Evolutionary conservation across 2,329 filamentous ascomycete species (phyloP), one percentile per base, ranked within the genome.

Genomic region (Talaromyces sp.): DNA sequence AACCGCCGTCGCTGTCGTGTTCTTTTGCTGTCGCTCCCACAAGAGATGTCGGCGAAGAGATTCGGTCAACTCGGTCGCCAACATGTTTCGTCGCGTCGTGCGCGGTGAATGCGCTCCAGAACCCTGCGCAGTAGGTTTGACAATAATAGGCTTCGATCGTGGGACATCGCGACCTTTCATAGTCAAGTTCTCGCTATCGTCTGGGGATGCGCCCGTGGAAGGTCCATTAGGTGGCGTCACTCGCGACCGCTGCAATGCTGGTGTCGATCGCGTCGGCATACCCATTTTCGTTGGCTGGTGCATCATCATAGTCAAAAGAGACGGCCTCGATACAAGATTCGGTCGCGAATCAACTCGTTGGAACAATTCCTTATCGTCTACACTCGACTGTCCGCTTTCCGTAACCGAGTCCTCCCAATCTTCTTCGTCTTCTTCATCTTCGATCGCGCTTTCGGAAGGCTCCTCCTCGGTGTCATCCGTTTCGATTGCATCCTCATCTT

Each of bases 11-110:
- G 89, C 91, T 7, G 92, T 94, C 38, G 91, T 90, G 66, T 92
- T 92, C 85, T 95, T 96, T 75, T 98, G 94, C 74, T 96, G 92
- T 61, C 95, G 90, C 77, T 99, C 95, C 91, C 92, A 96, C 17
- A 98, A 86, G 17, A 99, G 88, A 72, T 97, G 91, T 71, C 93
- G 91, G 25, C 95, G 88, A 3, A 99, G 88, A 25, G 92, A 96
- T 76, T 97, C 93, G 2, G 94, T 97, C 63, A 99, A 83, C 80
- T 99, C 95, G 0, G 92, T 96, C 8, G 92, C 90, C 65, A 99
- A 85, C 95, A 99, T 99, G 78, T 97, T 96, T 67, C 93, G 88
- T 61, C 95, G 88, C 0, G 93, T 97, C 0, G 94, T 97, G 65
- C 93, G 88, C 3, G 95, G 95, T 5, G 95, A 98, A 69, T 97